A percentile compares a stretch with the other conserved stretches of the same genome.
Conservation (phyloP, 139 green algal species). For the Asterochloris sp. region DNA sequence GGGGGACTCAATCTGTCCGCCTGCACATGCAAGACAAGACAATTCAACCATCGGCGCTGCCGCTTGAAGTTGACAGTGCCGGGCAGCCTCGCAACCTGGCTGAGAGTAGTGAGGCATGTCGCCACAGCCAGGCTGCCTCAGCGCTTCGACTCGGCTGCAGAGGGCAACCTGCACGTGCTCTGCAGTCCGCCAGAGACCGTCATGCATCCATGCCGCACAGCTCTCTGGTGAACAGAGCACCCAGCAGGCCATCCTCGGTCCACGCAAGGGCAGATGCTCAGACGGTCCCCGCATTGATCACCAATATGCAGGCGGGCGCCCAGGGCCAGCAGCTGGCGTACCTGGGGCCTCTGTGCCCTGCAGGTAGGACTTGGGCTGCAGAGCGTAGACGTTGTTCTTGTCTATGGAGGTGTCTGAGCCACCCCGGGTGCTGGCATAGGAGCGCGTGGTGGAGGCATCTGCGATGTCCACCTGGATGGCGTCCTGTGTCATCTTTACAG, state of each 20-base stretch:
- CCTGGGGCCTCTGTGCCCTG: slow-evolving; percentile 37
- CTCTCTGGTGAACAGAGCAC: background rate
- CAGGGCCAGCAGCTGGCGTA: background rate
- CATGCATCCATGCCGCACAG: background rate
- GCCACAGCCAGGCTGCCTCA: background rate
- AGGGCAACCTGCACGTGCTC: background rate
- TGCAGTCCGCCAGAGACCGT: background rate
- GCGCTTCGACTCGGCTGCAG: background rate
- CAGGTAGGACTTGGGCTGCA: slow-evolving; percentile 85
- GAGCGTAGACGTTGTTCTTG: slow-evolving; percentile 93
- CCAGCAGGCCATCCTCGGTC: background rate
- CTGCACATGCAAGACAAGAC: background rate
- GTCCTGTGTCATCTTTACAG: slow-evolving; percentile 71
- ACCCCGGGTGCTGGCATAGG: slow-evolving; percentile 32
- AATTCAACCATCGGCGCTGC: background rate
- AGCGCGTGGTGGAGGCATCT: slow-evolving; percentile 9
- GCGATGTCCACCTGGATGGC: slow-evolving; percentile 70
- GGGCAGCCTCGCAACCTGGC: no score
- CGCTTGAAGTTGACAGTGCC: background rate
- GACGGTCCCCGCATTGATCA: background rate
- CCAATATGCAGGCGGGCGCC: background rate
- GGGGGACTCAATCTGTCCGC: background rate
- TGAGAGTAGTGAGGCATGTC: background rate
- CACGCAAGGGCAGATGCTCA: background rate
- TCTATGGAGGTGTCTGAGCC: slow-evolving; percentile 81